A percentile compares a stretch with the other conserved stretches of the same genome.
phyloP scores from a whole-genome alignment of 2,329 filamentous ascomycete species.

The Waltergamsia citrina region DNA sequence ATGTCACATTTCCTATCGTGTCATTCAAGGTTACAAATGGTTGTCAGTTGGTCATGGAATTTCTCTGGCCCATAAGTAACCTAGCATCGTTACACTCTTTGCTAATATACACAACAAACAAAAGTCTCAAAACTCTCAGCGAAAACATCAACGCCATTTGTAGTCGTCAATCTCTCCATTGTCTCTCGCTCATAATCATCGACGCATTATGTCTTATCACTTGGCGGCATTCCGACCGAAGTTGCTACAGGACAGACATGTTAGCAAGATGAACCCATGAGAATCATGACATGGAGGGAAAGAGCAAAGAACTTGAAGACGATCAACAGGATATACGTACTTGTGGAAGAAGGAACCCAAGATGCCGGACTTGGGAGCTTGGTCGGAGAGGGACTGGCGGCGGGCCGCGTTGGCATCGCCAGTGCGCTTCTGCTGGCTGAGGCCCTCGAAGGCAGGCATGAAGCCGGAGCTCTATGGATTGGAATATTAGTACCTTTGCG shows the following conservation, averaged over 20 bases:
- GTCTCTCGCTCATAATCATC: no score
- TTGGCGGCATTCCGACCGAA: slow-evolving; percentile 20
- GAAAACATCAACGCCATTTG: no score
- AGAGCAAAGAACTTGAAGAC: background rate
- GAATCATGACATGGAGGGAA: background rate
- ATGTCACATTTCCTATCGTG: no score
- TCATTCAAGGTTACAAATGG: no score
- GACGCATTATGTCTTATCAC: no score
- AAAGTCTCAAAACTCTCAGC: no score
- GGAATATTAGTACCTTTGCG: background rate
- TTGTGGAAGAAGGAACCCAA: slow-evolving; percentile 48
- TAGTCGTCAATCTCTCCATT: no score
- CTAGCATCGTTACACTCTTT: no score
- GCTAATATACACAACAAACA: no score
- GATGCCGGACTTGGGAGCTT: slow-evolving; percentile 37
- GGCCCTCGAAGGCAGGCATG: slow-evolving; percentile 37
- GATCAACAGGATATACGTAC: slow-evolving; percentile 27
- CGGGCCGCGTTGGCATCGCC: slow-evolving; percentile 33
- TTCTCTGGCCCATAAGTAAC: no score
- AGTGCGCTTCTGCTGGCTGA: slow-evolving; percentile 41
- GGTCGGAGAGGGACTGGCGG: slow-evolving; percentile 45
- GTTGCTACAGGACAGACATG: slow-evolving; percentile 13
- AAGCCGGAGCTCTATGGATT: slow-evolving; percentile 32
- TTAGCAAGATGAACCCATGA: background rate
- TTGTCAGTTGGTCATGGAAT: no score